Evolutionary conservation across 2,329 filamentous ascomycete species (phyloP).

Genomic region (Chaetomiaceae sp.): DNA sequence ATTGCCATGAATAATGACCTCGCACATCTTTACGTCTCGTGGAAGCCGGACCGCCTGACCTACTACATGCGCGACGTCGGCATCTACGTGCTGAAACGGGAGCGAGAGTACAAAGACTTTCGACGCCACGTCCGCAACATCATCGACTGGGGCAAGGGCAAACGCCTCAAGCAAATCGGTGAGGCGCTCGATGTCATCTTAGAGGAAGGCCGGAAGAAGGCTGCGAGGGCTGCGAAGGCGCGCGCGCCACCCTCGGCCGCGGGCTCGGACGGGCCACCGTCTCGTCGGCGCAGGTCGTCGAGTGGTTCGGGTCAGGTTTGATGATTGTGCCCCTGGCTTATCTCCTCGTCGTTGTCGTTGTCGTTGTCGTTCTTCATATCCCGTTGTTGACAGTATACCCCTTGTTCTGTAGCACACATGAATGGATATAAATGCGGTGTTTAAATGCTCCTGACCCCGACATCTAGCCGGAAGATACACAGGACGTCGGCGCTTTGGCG

Average conservation of each 20-base stretch:
- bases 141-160: conserved; percentile 32
- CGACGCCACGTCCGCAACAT: conserved; percentile 33
- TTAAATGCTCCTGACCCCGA: too few species aligned
- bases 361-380: too few species aligned
- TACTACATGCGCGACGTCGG: conserved; percentile 30
- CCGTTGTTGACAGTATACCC: too few species aligned
- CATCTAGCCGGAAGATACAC: too few species aligned
- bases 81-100: conserved; percentile 29
- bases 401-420: too few species aligned
- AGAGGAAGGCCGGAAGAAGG: background rate
- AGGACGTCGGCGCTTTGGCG: too few species aligned
- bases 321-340: too few species aligned
- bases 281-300: too few species aligned
- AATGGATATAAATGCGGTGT: too few species aligned
- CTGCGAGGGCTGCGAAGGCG: background rate
- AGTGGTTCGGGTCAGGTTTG: too few species aligned
- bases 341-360: too few species aligned
- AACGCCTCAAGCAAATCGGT: background rate
- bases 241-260: background rate
- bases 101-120: conserved; percentile 29
- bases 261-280: too few species aligned
- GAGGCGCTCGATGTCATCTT: background rate
- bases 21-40: conserved; percentile 34
- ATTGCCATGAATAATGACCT: conserved; percentile 32
- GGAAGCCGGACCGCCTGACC: conserved; percentile 31